Evolutionary conservation across 1,139 yeast species (phyloP), one percentile per base, ranked within the genome.

Genomic region (Candida neerlandica): DNA sequence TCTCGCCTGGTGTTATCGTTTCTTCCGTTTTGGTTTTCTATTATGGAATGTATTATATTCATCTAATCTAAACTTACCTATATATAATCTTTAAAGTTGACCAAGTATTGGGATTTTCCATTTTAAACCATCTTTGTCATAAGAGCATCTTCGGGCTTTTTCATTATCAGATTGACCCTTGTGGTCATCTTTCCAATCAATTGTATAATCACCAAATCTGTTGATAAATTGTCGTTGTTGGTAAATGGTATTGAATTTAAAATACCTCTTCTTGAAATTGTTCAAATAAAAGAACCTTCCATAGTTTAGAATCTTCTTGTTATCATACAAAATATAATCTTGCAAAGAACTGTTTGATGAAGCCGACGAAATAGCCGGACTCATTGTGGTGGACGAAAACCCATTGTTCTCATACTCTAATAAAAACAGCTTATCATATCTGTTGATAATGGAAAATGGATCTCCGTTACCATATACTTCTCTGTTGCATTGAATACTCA

Each of bases 81-180:
- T 23, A 23, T 23, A 23, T 23, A 23, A 23, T 23, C 2, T 29
- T 49, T 58, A 74, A 7, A 75, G 58, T 52, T 76, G 80, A 16
- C 78, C 74, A 6, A 78, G 54, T 3, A 78, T 72, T 2, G 81
- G 79, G 51, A 80, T 72, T 52, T 78, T 79, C 84, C 84, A 80
- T 53, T 75, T 78, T 37, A 80, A 58, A 1, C 83, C 83, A 43
- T 70, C 69, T 43, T 53, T 59, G 50, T 73, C 77, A 51, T 76
- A 75, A 1, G 51, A 34, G 54, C 79, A 75, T 4, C 58, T 54
- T 37, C 60, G 55, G 9, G 26, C 14, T 15, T 27, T 40, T 10
- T 29, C 33, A 41, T 41, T 34, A 2, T 26, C 47, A 6, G 30
- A 26, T 14, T 35, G 18, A 27, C 54, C 57, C 12, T 52, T 46